A percentile compares a stretch with the other conserved stretches of the same genome.
Evolutionary conservation across 2,329 filamentous ascomycete species (phyloP).

Genomic region (Aspergillus novoparasiticus): DNA sequence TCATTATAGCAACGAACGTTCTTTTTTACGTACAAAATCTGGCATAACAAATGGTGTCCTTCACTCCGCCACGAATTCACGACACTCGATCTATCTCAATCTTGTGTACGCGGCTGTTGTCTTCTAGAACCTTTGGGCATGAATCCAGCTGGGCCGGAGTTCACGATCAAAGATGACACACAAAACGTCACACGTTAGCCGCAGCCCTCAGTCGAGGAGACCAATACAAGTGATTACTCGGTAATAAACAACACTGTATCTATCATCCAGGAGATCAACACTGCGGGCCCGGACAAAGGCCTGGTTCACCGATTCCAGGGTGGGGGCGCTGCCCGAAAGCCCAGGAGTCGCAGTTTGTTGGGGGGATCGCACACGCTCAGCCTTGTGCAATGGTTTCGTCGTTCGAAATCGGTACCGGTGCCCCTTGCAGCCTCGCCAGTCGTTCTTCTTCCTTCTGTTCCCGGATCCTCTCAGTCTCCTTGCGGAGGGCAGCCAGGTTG

Average conservation of each 20-base stretch:
- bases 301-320: conserved; percentile 23
- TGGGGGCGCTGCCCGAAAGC: conserved; percentile 28
- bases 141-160: background rate
- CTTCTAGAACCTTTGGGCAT: conserved; percentile 5
- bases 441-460: conserved; percentile 77
- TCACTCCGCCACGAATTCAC: conserved; percentile 27
- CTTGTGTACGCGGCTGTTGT: conserved; percentile 25
- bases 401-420: conserved; percentile 22
- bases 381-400: conserved; percentile 26
- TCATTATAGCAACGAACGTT: conserved; percentile 29
- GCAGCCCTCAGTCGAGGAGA: conserved; percentile 28
- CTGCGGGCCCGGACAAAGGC: conserved; percentile 23
- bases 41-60: conserved; percentile 34
- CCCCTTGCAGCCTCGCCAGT: conserved; percentile 43
- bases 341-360: conserved; percentile 31
- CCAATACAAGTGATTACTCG: conserved; percentile 21
- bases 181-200: conserved; percentile 23
- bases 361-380: conserved; percentile 25
- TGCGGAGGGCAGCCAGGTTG: conserved; percentile 80
- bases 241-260: conserved; percentile 23
- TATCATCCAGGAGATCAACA: conserved; percentile 29
- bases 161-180: conserved; percentile 20
- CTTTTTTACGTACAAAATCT: conserved; percentile 32
- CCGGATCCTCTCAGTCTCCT: conserved; percentile 78
- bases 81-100: conserved; percentile 30